Percentiles rank a stretch among this genome's conserved stretches.
Evolutionary conservation across 2,329 filamentous ascomycete genomes (phyloP).

Genomic region (Venturia effusa): DNA sequence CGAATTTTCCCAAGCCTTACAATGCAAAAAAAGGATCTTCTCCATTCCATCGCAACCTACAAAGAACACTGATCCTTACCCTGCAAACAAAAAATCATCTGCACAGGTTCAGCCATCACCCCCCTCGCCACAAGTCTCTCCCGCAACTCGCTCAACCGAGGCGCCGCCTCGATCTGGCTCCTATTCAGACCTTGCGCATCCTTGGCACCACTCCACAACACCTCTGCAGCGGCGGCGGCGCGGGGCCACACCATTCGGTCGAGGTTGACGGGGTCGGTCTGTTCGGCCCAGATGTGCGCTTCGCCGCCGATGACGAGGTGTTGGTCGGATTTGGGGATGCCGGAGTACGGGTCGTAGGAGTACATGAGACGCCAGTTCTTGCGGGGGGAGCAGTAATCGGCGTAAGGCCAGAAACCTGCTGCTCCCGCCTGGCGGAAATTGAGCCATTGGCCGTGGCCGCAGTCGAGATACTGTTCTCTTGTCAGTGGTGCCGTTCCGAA

Average conservation of each 20-base stretch:
- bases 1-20: neutral
- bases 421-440: slow-evolving; percentile 51
- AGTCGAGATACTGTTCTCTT: slow-evolving; percentile 56
- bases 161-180: slow-evolving; percentile 58
- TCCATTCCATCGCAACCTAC: neutral
- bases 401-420: slow-evolving; percentile 53
- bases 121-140: slow-evolving; percentile 63
- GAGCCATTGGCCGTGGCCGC: slow-evolving; percentile 69
- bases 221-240: slow-evolving; percentile 61
- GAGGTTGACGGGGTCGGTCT: slow-evolving; percentile 63
- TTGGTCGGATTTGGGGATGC: slow-evolving; percentile 49
- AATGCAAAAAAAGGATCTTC: neutral
- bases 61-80: slow-evolving; percentile 27
- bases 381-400: slow-evolving; percentile 68
- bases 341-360: slow-evolving; percentile 61
- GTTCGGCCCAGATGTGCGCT: slow-evolving; percentile 70
- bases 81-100: slow-evolving; percentile 63
- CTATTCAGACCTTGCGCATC: slow-evolving; percentile 58
- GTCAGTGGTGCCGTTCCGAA: neutral
- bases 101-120: slow-evolving; percentile 52
- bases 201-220: slow-evolving; percentile 65
- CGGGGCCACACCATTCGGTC: slow-evolving; percentile 73
- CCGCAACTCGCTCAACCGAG: slow-evolving; percentile 62
- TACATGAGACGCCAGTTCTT: slow-evolving; percentile 80
- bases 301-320: slow-evolving; percentile 72